Conservation (phyloP, 768 basidiomycete genomes). For the Collybia sordida region DNA sequence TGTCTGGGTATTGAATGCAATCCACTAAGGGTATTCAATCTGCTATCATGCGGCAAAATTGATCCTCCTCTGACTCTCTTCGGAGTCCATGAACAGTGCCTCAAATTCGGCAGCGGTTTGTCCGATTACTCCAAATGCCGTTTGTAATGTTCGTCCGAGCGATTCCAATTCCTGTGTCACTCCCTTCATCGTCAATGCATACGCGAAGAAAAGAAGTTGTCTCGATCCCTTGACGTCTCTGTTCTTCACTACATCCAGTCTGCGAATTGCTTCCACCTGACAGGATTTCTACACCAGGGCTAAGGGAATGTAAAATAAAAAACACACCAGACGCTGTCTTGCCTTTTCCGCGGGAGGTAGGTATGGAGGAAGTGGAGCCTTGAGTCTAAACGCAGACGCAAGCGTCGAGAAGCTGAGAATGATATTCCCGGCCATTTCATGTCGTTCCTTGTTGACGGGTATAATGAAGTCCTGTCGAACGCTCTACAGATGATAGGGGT, state of each 20-base stretch:
- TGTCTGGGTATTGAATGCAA: neutral
- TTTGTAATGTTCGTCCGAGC: conserved; percentile 79
- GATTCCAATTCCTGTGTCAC: conserved; percentile 87
- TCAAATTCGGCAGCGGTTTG: conserved; percentile 83
- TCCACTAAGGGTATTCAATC: neutral
- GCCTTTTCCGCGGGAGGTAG: conserved; percentile 91
- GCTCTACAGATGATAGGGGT: conserved; percentile 43
- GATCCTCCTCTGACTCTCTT: conserved; percentile 21
- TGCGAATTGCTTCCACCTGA: conserved; percentile 80
- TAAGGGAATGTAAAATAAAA: neutral
- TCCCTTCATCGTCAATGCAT: conserved; percentile 91
- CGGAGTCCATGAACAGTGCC: conserved; percentile 54
- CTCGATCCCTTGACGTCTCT: conserved; percentile 79
- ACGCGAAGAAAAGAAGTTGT: conserved; percentile 91
- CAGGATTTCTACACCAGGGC: neutral
- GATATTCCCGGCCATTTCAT: conserved; percentile 95
- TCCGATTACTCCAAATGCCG: conserved; percentile 91
- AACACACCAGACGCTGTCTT: conserved; percentile 67
- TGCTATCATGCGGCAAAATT: conserved; percentile 17
- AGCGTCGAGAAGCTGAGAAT: conserved; percentile 86
- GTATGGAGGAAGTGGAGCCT: conserved; percentile 94
- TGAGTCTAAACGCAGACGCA: conserved; percentile 77
- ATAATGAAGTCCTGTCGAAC: conserved; percentile 86
- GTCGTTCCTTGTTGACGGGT: conserved; percentile 85
- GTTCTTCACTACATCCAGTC: conserved; percentile 84